Base-by-base conservation (phyloP, 768 basidiomycete species). In the Boletales sp. region DNA sequence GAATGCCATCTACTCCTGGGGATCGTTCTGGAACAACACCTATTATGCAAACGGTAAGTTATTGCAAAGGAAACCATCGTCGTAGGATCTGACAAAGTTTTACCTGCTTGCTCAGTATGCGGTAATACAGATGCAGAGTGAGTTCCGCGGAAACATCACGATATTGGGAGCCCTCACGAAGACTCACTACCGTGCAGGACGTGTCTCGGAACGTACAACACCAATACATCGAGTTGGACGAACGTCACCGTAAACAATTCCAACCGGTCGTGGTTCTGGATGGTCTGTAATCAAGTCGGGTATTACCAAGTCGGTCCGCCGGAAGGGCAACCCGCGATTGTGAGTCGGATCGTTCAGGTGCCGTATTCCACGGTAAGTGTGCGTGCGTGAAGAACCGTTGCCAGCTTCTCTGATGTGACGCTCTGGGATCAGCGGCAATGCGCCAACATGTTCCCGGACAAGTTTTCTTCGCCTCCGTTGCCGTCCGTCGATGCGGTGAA, bases 241-340 rank as follows among this genome's bases (percentile, higher is more conserved):
- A 68, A 83, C 52, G 81, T 72, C 3, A 64, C 71, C 5, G 65
- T 88, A 34, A 69, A 86, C 62, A 81, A 88, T 51, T 50, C 71
- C 0, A 54, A 52, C 5, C 77, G 87, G 19, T 86, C 86, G 4
- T 90, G 86, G 86, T 66, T 70, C 49, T 88, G 87, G 87, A 79
- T 86, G 59, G 78, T 83, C 5, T 88, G 87, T 59, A 86, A 84
- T 57, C 77, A 88, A 68, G 74, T 88, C 2, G 87, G 87, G 30
- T 86, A 53, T 49, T 70, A 60, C 54, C 68, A 67, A 51, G 69
- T 64, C 6, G 68, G 74, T 30, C 73, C 75, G 4, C 76, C 76
- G 2, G 12, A 30, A 7, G 63, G 56, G 21, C 61, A 68, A 40
- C 72, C 75, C 13, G 53, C 63, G 19, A 58, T 71, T 49, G 66